Base-by-base conservation (phyloP, 129 eudicot species). In the Heracleum sosnowskyi region DNA sequence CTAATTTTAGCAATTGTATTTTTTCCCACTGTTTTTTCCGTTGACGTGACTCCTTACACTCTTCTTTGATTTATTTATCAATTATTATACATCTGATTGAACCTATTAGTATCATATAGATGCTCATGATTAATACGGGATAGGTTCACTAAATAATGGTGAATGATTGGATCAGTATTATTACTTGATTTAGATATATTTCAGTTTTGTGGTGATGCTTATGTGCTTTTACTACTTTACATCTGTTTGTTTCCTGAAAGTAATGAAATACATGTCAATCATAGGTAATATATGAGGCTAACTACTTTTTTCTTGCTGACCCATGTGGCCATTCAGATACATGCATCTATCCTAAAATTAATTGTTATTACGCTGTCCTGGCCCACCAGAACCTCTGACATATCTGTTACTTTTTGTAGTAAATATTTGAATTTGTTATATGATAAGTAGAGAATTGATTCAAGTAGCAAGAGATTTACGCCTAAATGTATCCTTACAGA, bases 261-360 rank as follows among this genome's bases (percentile, higher is more conserved):
- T 31, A 40, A 20, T 16, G 44, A 77, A 77, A 26, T 70, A 40
- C 28, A 31, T 35, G 79, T 7, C 79, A 35, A 60, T 42, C 73
- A 41, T 63, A 28, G 66, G 80, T 22, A 26, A 36, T 9, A 22
- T 42, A 64, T 62, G 80, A 41, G 5, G 45, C 17, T 28, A 40
- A 40, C 29, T 77, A 60, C 34, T 28, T 77, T 62, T 42, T 68
- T 13, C 10, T 22, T 40, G 8, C 28, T 66, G 68, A 60, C 68
- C 68, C 68, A 60, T 60, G 68, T 17, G 15, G 68, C 31, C 55
- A 41, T 77, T 63, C 35, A 16, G 49, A 18, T 62, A 41, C 74
- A 77, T 64, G 74, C 74, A 64, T 55, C 79, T 60, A 40, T 45
- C 70, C 36, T 34, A 47, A 77, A 24, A 51, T 53, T 76, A 34